phyloP scores from a whole-genome alignment of 2,329 filamentous ascomycete species.

The Endothia cerciana region DNA sequence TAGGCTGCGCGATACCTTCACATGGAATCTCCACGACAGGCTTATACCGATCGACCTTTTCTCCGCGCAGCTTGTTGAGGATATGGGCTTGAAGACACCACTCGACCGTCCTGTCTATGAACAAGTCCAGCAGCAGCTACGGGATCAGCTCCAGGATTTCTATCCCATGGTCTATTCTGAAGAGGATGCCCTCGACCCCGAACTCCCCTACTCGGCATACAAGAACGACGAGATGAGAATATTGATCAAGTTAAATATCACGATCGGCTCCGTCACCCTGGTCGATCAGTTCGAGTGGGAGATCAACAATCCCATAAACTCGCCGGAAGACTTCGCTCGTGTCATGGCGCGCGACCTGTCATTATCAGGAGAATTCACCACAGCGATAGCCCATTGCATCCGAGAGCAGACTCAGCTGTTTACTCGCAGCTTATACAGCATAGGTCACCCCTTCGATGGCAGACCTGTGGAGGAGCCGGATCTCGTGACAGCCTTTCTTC shows the following conservation, averaged over 20 bases:
- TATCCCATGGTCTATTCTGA: constrained; percentile 90
- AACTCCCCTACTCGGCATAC: constrained; percentile 88
- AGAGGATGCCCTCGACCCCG: constrained; percentile 87
- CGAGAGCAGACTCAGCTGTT: constrained; percentile 95
- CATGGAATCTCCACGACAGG: constrained; percentile 96
- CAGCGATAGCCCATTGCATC: constrained; percentile 96
- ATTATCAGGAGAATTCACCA: constrained; percentile 92
- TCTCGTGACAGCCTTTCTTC: constrained; percentile 81
- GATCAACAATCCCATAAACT: constrained; percentile 92
- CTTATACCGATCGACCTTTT: constrained; percentile 80
- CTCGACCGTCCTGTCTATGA: constrained; percentile 66
- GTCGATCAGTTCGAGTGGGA: constrained; percentile 99
- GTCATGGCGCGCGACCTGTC: constrained; percentile 90
- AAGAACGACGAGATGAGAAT: constrained; percentile 99
- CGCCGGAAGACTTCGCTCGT: constrained; percentile 89
- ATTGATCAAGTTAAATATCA: constrained; percentile 94
- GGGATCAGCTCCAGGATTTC: constrained; percentile 89
- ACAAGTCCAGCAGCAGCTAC: constrained; percentile 69
- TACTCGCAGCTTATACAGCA: constrained; percentile 88
- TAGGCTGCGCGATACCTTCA: constrained; percentile 94
- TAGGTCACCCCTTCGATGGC: constrained; percentile 94
- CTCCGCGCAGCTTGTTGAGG: constrained; percentile 86
- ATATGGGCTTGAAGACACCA: constrained; percentile 79
- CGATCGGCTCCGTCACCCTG: constrained; percentile 90
- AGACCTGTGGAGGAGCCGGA: constrained; percentile 91